A percentile compares a stretch with the other conserved stretches of the same genome.
phyloP scores from a whole-genome alignment of 2,329 filamentous ascomycete species.

The Endoconidiophora polonica region DNA sequence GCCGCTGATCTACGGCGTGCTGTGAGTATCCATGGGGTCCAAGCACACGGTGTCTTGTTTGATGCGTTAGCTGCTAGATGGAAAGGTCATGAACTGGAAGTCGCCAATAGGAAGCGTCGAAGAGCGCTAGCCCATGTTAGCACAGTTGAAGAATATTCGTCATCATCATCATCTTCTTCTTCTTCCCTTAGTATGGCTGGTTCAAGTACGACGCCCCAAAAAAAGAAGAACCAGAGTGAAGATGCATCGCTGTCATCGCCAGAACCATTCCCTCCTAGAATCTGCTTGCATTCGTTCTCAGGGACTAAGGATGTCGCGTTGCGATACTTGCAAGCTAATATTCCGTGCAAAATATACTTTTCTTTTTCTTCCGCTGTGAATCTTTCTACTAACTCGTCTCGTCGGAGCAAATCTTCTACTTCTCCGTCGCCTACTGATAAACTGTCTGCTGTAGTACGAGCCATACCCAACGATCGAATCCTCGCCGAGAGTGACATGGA shows the following conservation, averaged over 20 bases:
- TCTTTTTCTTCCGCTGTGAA: conserved; percentile 82
- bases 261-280: conserved; percentile 63
- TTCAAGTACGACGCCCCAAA: too few species aligned
- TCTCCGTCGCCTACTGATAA: conserved; percentile 20
- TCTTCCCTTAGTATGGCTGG: conserved; percentile 13
- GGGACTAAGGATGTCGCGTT: conserved; percentile 57
- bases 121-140: conserved; percentile 30
- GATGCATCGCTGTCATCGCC: background rate
- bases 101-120: conserved; percentile 42
- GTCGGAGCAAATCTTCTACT: background rate
- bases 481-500: conserved; percentile 87
- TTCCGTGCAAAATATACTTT: conserved; percentile 67
- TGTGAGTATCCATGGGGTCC: conserved; percentile 58
- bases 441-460: conserved; percentile 49
- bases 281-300: conserved; percentile 90
- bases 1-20: conserved; percentile 50
- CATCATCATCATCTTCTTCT: conserved; percentile 3
- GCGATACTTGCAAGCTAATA: conserved; percentile 57
- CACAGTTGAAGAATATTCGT: conserved; percentile 24
- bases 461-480: conserved; percentile 60
- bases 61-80: conserved; percentile 48
- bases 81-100: conserved; percentile 50
- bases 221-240: background rate
- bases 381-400: conserved; percentile 23
- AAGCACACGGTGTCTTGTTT: conserved; percentile 55